phyloP scores from a whole-genome alignment of 1,284 basidiomycete species.

The Ceratobasidium sp. region DNA sequence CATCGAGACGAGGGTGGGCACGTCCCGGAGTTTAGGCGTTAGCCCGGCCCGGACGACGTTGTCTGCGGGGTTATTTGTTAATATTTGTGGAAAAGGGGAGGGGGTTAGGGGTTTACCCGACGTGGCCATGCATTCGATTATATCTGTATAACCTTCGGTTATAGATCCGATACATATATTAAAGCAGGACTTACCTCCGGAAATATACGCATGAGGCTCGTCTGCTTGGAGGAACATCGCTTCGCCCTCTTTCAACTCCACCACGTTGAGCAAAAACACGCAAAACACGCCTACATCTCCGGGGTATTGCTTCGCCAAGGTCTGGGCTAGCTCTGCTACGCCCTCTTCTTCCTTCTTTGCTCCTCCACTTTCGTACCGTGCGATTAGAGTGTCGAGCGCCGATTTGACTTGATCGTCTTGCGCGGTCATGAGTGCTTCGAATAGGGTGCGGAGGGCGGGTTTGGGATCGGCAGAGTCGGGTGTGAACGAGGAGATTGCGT shows the following conservation, averaged over 20 bases:
- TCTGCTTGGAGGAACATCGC: slow-evolving; percentile 96
- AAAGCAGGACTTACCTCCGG: slow-evolving; percentile 73
- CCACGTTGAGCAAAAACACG: slow-evolving; percentile 91
- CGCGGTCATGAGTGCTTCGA: slow-evolving; percentile 87
- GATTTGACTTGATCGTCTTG: slow-evolving; percentile 66
- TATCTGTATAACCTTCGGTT: slow-evolving; percentile 70
- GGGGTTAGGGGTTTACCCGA: slow-evolving; percentile 62
- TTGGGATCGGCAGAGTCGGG: slow-evolving; percentile 66
- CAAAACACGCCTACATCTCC: slow-evolving; percentile 96
- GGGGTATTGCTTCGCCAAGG: slow-evolving; percentile 87
- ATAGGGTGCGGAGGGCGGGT: slow-evolving; percentile 78
- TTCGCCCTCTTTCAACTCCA: slow-evolving; percentile 84
- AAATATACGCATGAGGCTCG: slow-evolving; percentile 97
- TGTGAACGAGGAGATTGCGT: slow-evolving; percentile 61
- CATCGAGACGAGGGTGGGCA: slow-evolving; percentile 89
- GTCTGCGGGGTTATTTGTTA: slow-evolving; percentile 63
- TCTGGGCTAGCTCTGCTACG: slow-evolving; percentile 68
- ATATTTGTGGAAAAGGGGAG: neutral
- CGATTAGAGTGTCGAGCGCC: slow-evolving; percentile 73
- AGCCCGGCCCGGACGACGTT: slow-evolving; percentile 99
- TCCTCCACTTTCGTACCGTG: slow-evolving; percentile 69
- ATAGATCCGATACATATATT: neutral
- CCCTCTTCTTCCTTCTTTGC: slow-evolving; percentile 64
- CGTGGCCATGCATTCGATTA: slow-evolving; percentile 98
- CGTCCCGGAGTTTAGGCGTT: slow-evolving; percentile 96